phyloP scores from a whole-genome alignment of 352 stramenopile genomes.

The Globisporangium irregulare region DNA sequence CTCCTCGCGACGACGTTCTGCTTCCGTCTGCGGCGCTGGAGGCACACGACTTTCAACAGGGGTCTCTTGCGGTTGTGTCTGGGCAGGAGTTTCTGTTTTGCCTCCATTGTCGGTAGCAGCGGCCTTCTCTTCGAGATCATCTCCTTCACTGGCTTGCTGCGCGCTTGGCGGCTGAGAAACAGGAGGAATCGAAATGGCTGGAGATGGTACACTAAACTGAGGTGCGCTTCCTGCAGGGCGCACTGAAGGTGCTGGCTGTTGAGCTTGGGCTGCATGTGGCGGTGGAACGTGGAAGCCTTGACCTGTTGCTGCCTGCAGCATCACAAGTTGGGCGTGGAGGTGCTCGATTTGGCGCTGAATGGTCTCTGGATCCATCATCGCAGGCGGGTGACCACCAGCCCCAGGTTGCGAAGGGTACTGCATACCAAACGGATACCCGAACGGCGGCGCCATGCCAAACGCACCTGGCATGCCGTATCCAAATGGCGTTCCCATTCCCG shows the following conservation, averaged over 20 bases:
- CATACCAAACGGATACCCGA: slow-evolving; percentile 40
- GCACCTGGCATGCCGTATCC: slow-evolving; percentile 52
- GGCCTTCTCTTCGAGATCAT: slow-evolving; percentile 40
- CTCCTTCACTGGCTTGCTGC: slow-evolving; percentile 12
- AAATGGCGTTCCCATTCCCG: slow-evolving; percentile 38
- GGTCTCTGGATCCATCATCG: slow-evolving; percentile 36
- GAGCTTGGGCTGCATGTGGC: slow-evolving; percentile 13
- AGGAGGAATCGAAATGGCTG: neutral
- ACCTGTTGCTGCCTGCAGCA: slow-evolving; percentile 34
- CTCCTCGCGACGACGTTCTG: slow-evolving; percentile 50
- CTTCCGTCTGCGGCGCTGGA: slow-evolving; percentile 34
- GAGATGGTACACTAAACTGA: neutral
- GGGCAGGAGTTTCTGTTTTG: slow-evolving; percentile 13
- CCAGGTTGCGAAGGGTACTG: slow-evolving; percentile 27
- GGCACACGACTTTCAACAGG: slow-evolving; percentile 39
- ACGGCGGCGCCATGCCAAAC: slow-evolving; percentile 54
- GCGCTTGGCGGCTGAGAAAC: neutral
- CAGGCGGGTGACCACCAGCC: slow-evolving; percentile 14
- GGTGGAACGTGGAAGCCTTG: slow-evolving; percentile 11
- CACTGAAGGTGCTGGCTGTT: slow-evolving; percentile 5
- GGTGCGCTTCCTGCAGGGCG: neutral
- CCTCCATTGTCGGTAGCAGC: slow-evolving; percentile 15
- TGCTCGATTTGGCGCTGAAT: slow-evolving; percentile 57
- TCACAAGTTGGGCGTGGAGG: slow-evolving; percentile 44
- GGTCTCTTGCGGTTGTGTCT: neutral